Base-by-base conservation (phyloP, 176 grass and related monocot genomes). In the Melocanna baccifera region DNA sequence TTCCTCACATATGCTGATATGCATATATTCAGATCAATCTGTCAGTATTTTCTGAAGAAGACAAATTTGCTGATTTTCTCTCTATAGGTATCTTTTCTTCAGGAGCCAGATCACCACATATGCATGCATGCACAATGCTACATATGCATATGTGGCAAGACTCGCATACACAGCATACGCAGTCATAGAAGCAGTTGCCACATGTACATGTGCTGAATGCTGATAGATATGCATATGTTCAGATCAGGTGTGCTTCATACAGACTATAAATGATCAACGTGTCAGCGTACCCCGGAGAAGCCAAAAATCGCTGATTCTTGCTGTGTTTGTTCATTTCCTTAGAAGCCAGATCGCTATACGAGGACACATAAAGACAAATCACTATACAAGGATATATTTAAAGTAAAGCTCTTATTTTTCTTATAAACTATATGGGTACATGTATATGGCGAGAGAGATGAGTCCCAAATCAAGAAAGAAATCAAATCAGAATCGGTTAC, bases 101-200 rank as follows among this genome's bases (percentile, higher is more conserved):
- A 7, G 73, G 29, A 39, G 30, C 18, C 73, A 76, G 6, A 77
- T 45, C 3, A 7, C 39, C 39, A 62, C 8, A 34, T 15, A 28
- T 62, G 75, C 75, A 26, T 26, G 12, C 36, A 62, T 14, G 2
- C 67, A 28, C 52, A 47, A 3, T 43, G 64, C 34, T 41, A 20
- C 48, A 32, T n/a, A 29, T 28, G 59, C 61, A 18, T 12, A 41
- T 75, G 32, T 77, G 62, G 48, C 23, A 56, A 55, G 34, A 67
- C 45, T 13, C 1, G 16, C 22, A 7, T 34, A 39, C 23, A 26
- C 32, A 68, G 65, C 66, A 12, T 29, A 3, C n/a, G 59, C 12
- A 56, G 69, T 81, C 69, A 87, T 56, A 46, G 69, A 81, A 73
- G 69, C 59, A 22, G 78, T 23, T 75, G 77, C 69, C 45, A 15